Base-by-base conservation (phyloP, 768 basidiomycete species). In the Punctularia strigosozonata region DNA sequence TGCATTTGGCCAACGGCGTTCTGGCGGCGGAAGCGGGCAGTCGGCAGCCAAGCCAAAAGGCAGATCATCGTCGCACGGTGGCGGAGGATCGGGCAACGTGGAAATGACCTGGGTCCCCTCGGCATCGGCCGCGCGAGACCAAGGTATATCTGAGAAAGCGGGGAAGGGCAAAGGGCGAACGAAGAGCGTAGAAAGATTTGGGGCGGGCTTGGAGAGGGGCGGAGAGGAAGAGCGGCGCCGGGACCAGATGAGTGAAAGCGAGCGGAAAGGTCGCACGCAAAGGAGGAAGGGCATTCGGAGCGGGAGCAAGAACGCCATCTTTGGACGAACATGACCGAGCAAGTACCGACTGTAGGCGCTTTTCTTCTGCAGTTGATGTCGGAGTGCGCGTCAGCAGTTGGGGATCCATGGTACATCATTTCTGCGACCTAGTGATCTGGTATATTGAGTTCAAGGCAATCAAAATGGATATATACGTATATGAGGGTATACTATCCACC, bases 251-350 rank as follows among this genome's bases (percentile, higher is more conserved):
- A 70, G 63, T 25, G 84, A 82, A 45, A 69, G 69, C 43, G 84
- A 86, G 37, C 65, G 80, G 48, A 71, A 68, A 30, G 92, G 94
- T n/a, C 66, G 94, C 58, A 79, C 71, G 24, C 70, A 83, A 25
- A 69, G 87, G 50, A 64, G 92, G 56, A 75, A 75, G 50, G 84
- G 78, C 6, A 69, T 82, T 37, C 69, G 94, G 37, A 95, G 89
- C 54, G 94, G 91, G 22, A 89, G 86, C 56, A 89, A 78, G 64
- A 97, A 92, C 58, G 75, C 72, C 2, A 86, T 89, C 56, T n/a
- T n/a, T n/a, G n/a, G n/a, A n/a, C n/a, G n/a, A n/a, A n/a, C n/a
- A n/a, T 25, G 54, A n/a, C n/a, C n/a, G n/a, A n/a, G n/a, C n/a
- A n/a, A n/a, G n/a, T n/a, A n/a, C n/a, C n/a, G n/a, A n/a, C n/a